A percentile compares a stretch with the other conserved stretches of the same genome.
phyloP scores from a whole-genome alignment of 257 asterid species.

The Solanum lycopersicoides region DNA sequence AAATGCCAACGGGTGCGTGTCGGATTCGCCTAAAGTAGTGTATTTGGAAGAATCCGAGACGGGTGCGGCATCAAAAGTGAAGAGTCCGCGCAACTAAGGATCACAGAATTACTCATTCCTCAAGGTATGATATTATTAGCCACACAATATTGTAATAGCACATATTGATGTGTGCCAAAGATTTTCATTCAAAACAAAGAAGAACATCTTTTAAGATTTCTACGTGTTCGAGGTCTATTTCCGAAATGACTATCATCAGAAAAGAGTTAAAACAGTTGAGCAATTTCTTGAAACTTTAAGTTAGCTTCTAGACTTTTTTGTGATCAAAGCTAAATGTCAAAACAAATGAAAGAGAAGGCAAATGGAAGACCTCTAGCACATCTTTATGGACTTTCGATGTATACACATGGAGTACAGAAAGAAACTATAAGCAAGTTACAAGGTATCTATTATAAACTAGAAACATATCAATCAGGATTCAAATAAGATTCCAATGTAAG shows the following conservation, averaged over 20 bases:
- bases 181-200: not conserved
- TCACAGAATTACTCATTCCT: not conserved
- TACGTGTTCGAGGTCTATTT: not conserved
- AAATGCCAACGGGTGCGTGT: no score
- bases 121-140: not conserved
- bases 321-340: not conserved
- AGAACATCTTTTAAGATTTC: not conserved
- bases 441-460: not conserved
- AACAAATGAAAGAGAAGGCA: not conserved
- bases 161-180: not conserved
- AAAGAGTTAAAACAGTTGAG: not conserved
- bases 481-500: not conserved
- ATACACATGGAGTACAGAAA: not conserved
- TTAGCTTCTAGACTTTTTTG: not conserved
- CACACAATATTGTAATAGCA: not conserved
- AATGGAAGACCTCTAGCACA: not conserved
- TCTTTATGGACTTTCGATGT: not conserved
- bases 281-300: not conserved
- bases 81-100: no score
- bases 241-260: not conserved
- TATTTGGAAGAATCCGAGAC: no score
- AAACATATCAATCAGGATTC: not conserved
- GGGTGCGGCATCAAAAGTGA: no score
- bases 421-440: not conserved
- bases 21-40: no score